Evolutionary conservation across 148 eudicot genomes (phyloP).

Genomic region (Agrostemma githago): DNA sequence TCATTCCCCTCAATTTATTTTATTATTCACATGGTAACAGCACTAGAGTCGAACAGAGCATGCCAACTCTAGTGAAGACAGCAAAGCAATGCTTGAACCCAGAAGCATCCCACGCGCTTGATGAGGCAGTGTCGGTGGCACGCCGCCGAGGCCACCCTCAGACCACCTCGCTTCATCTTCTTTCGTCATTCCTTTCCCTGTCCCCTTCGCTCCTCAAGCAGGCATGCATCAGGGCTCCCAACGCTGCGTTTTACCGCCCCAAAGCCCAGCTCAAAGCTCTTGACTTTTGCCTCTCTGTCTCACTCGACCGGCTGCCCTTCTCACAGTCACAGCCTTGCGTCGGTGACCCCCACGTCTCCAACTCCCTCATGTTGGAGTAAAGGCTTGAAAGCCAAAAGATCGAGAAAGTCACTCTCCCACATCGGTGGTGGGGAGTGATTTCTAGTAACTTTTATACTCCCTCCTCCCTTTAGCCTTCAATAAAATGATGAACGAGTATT

Average conservation of each 20-base stretch:
- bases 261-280: constrained; percentile 65
- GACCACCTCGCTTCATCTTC: constrained; percentile 75
- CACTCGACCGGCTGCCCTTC: constrained; percentile 56
- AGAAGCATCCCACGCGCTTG: constrained; percentile 58
- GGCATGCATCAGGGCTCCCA: constrained; percentile 60
- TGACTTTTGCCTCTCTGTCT: constrained; percentile 55
- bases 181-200: constrained; percentile 54
- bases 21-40: constrained; percentile 13
- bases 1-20: not conserved
- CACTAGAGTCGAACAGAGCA: constrained; percentile 22
- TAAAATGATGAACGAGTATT: too few relatives aligned
- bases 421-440: too few relatives aligned
- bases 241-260: constrained; percentile 40
- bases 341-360: constrained; percentile 66
- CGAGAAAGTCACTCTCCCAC: too few relatives aligned
- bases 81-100: constrained; percentile 76
- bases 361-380: constrained; percentile 94
- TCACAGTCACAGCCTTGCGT: constrained; percentile 37
- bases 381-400: too few relatives aligned
- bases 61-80: constrained; percentile 85
- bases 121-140: constrained; percentile 66
- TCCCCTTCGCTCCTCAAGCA: constrained; percentile 62
- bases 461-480: too few relatives aligned
- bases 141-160: constrained; percentile 68
- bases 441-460: too few relatives aligned